Evolutionary conservation across 2,329 filamentous ascomycete genomes (phyloP), one percentile per base, ranked within the genome.

Genomic region (Ramularia collo-cygni): DNA sequence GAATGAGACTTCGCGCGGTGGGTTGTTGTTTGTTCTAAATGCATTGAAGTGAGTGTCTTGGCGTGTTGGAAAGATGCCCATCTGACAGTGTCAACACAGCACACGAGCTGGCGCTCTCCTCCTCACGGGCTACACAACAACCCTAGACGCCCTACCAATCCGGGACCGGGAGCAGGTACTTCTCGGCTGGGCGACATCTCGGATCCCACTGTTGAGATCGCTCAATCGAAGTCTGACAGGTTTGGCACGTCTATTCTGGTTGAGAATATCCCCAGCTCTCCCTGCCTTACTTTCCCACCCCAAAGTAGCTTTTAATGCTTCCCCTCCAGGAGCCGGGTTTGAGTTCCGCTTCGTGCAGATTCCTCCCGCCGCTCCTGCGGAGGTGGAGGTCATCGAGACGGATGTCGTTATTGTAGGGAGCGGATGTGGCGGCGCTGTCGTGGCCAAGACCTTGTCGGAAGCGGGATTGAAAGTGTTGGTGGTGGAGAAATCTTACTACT

Each of bases 321-420:
- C 64, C 33, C 65, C 73, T 0, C 72, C 67, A 2, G 64, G 70
- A 27, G 36, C 42, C 5, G 68, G 68, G 3, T 76, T 72, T 43
- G 65, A 74, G 26, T 85, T 75, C 55, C 59, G 69, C 1, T 85
- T 85, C 51, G 55, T 83, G 32, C 78, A 84, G 54, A 72, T 75
- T 1, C 67, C 75, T 0, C 67, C 69, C 1, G 27, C 52, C 4
- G 28, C 37, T 8, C 34, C 32, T 15, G 26, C 44, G 15, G 57
- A 69, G 4, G 68, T 76, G 0, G 77, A 80, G 47, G 70, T 72
- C 3, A 66, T 93, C 28, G 77, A 87, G 38, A 82, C 84, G 0
- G 90, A 95, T 60, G 78, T 94, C 1, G 77, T 94, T 28, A 79
- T 95, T 42, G 74, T 95, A 14, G 89, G 89, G 2, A 92, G 85